These are phyloP conservation scores for Dissophora ornata DNA, from an alignment of 192 early-diverging fungal species.

Conservation along the genomic window DNA sequence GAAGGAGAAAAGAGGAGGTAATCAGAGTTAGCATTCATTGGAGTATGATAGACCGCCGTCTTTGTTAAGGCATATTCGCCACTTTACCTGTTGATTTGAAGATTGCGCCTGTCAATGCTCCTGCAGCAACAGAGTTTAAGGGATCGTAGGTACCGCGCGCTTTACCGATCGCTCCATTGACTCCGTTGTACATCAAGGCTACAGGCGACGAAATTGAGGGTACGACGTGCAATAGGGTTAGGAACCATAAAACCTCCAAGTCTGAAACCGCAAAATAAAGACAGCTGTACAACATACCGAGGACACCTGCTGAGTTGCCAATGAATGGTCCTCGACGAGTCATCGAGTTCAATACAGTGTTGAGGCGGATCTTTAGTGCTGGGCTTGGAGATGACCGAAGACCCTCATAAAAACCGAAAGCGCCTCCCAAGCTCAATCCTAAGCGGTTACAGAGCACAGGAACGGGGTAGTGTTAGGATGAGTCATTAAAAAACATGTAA, in stretches of 20 bases:
- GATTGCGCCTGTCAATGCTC: slow-evolving; percentile 76
- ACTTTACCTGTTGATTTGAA: slow-evolving; percentile 73
- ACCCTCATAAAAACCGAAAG: slow-evolving; percentile 82
- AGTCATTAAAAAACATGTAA: too few species aligned
- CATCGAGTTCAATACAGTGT: slow-evolving; percentile 84
- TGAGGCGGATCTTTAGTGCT: slow-evolving; percentile 81
- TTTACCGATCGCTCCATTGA: slow-evolving; percentile 71
- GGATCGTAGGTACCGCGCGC: slow-evolving; percentile 71
- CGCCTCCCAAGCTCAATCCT: slow-evolving; percentile 74
- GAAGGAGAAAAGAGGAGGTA: slow-evolving; percentile 2
- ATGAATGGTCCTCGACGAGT: slow-evolving; percentile 85
- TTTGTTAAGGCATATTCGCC: too few species aligned
- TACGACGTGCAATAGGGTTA: too few species aligned
- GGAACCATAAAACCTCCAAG: too few species aligned
- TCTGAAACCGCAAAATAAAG: too few species aligned
- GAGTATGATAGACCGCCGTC: not conserved
- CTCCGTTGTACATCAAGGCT: slow-evolving; percentile 82
- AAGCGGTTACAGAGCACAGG: not conserved
- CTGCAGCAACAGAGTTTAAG: slow-evolving; percentile 75
- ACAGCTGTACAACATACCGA: slow-evolving; percentile 61
- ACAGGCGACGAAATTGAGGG: not conserved
- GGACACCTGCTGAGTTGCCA: slow-evolving; percentile 80
- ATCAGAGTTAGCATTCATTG: not conserved
- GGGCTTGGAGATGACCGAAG: slow-evolving; percentile 64
- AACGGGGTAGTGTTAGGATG: too few species aligned